Base-by-base conservation (phyloP, 495 filamentous ascomycete species). In the Aspergillus campestris region DNA sequence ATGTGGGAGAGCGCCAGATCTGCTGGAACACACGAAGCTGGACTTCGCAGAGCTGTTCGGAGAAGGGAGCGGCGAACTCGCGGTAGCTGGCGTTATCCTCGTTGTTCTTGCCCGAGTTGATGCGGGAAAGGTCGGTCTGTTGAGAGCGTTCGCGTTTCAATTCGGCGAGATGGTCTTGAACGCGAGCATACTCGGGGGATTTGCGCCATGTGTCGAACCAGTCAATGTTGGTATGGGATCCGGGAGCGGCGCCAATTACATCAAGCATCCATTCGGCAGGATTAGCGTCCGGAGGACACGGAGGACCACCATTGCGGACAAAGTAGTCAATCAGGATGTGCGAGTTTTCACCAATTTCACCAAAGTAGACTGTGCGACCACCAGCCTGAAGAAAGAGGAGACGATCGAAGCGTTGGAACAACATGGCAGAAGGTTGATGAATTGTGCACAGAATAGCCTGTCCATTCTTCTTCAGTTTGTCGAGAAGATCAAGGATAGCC, bases 181-280 rank as follows among this genome's bases (percentile, higher is more conserved):
- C 75, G 0, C 63, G 70, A 18, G 60, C 59, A 53, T 79, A 77
- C 63, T 95, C 86, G 28, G 73, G 61, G 51, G 78, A 83, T 33
- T 81, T 67, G 34, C 77, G 73, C 89, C 86, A 90, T 7, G 78
- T 65, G 37, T 81, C 49, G 53, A 75, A 71, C 87, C 88, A 90
- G 59, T 90, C 83, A 43, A 83, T 75, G 24, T 82, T 73, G 30
- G 76, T 81, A 35, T 68, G 50, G 9, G 75, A 76, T 28, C 83
- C 84, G 3, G 88, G 87, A 0, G 86, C 85, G 14, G 86, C 86
- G 36, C 86, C 86, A 40, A 87, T 89, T 39, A 84, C 81, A 48
- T 89, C 86, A 14, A 92, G 66, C 84, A 94, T 92, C 79, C 83
- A 89, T 58, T 94, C 89, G 24, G 89, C 89, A 13, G 87, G 87